Evolutionary conservation across 1,284 basidiomycete species (phyloP).

Genomic region (Pholiota adiposa): DNA sequence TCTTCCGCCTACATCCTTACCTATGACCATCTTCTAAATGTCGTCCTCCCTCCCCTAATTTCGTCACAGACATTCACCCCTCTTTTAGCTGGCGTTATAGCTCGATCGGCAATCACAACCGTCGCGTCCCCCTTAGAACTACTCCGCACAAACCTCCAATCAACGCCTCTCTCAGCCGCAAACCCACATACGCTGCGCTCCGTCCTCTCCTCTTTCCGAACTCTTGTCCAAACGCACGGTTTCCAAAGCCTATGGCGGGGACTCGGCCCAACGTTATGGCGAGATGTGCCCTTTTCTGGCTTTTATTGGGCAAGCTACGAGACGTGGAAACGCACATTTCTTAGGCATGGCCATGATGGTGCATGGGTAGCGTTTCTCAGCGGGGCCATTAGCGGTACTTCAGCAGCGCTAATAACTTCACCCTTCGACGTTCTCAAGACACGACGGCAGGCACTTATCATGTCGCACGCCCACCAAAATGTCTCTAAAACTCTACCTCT

Average conservation of each 20-base stretch:
- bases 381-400: constrained; percentile 80
- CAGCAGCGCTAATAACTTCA: constrained; percentile 89
- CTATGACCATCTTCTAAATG: constrained; percentile 87
- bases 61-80: constrained; percentile 68
- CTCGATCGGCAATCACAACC: constrained; percentile 82
- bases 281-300: constrained; percentile 97
- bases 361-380: constrained; percentile 80
- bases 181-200: constrained; percentile 77
- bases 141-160: constrained; percentile 92
- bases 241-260: constrained; percentile 85
- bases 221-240: constrained; percentile 67
- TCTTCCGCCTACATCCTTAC: constrained; percentile 96
- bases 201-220: constrained; percentile 65
- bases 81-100: constrained; percentile 81
- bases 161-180: constrained; percentile 70
- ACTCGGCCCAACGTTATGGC: constrained; percentile 90
- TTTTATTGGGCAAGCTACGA: constrained; percentile 90
- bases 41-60: constrained; percentile 60
- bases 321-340: constrained; percentile 60
- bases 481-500: constrained; percentile 61
- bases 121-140: constrained; percentile 92
- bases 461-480: constrained; percentile 49
- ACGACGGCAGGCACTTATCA: constrained; percentile 78
- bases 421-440: constrained; percentile 99
- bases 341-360: constrained; percentile 58